These are phyloP conservation scores for Globisporangium cylindrosporum DNA, from an alignment of 352 stramenopile genomes.

Conservation along the genomic window DNA sequence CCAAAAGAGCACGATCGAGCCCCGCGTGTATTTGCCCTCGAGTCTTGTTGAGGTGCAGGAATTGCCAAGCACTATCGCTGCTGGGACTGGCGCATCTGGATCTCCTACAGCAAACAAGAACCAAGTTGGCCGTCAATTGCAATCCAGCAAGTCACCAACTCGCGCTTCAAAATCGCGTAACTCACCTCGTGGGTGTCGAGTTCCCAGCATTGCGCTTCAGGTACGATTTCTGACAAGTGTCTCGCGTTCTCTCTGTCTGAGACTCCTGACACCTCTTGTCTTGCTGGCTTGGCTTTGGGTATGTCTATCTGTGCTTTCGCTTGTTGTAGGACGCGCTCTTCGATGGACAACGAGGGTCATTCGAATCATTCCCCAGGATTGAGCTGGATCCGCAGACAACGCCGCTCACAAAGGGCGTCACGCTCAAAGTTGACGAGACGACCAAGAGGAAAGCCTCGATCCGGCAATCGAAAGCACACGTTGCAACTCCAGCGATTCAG, in stretches of 20 bases:
- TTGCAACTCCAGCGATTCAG: background rate
- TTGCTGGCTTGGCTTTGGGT: background rate
- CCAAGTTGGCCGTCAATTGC: background rate
- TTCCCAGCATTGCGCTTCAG: constrained; percentile 1
- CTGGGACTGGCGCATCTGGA: background rate
- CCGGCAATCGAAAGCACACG: background rate
- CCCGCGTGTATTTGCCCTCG: constrained; percentile 33
- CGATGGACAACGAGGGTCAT: constrained; percentile 33
- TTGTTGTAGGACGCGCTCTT: constrained; percentile 26
- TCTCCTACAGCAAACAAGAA: background rate
- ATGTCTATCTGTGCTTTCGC: background rate
- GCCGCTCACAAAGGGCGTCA: constrained; percentile 44
- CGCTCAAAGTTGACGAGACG: constrained; percentile 24
- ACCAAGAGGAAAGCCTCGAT: constrained; percentile 7
- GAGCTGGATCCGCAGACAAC: constrained; percentile 41
- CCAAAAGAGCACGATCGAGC: constrained; percentile 31
- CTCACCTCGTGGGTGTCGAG: background rate
- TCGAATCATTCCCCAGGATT: constrained; percentile 38
- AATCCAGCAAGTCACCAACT: background rate
- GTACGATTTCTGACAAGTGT: background rate
- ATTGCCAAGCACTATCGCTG: background rate
- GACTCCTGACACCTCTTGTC: background rate
- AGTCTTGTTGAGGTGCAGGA: background rate
- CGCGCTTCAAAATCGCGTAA: background rate
- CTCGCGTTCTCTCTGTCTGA: background rate